These are phyloP conservation scores for Iberis pinnata DNA, from an alignment of 345 rosid species.

Conservation along the genomic window DNA sequence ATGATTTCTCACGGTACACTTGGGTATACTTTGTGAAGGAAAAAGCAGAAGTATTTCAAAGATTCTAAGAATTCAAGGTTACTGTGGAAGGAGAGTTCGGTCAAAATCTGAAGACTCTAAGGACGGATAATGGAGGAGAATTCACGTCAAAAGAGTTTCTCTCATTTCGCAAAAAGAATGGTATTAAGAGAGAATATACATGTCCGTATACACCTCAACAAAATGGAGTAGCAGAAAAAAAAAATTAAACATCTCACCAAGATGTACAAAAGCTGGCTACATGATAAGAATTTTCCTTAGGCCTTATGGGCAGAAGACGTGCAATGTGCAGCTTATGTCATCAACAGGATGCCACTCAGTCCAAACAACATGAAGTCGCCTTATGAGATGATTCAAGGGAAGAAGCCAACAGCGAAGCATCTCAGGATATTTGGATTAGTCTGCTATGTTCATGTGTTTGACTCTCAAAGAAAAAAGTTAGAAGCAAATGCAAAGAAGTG, in stretches of 20 bases:
- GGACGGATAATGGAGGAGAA: neutral
- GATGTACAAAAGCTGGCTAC: constrained; percentile 3
- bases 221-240: neutral
- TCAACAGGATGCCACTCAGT: neutral
- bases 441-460: too few species aligned
- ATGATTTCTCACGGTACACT: constrained; percentile 15
- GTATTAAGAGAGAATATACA: too few species aligned
- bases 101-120: neutral
- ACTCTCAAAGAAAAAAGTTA: too few species aligned
- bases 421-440: too few species aligned
- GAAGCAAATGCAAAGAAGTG: too few species aligned
- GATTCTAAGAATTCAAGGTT: constrained; percentile 1
- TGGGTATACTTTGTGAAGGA: neutral
- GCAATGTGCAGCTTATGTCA: constrained; percentile 16
- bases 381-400: too few species aligned
- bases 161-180: too few species aligned
- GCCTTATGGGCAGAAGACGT: neutral
- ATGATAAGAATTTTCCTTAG: neutral
- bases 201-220: neutral
- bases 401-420: too few species aligned
- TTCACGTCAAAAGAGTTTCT: too few species aligned
- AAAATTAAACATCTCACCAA: constrained; percentile 1
- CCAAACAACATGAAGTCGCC: too few species aligned
- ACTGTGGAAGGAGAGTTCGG: neutral
- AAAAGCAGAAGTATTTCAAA: neutral